Conservation (phyloP, 2,329 filamentous ascomycete species). For the Beauveria pseudobassiana region DNA sequence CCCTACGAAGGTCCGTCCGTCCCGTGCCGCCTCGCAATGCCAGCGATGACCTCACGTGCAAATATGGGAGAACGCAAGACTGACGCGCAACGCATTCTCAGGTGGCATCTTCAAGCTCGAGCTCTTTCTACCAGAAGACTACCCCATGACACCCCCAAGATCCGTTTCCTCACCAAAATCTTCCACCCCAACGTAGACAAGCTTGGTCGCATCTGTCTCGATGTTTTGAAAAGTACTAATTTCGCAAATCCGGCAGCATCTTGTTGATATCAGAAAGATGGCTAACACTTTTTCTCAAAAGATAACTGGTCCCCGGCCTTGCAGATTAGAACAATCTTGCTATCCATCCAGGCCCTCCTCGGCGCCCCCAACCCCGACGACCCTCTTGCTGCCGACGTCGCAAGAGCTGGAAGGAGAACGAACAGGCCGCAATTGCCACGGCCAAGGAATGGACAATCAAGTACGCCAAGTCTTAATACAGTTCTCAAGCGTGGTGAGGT, state of each 20-base stretch:
- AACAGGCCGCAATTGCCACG: constrained; percentile 84
- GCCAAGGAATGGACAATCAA: constrained; percentile 86
- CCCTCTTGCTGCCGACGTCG: constrained; percentile 94
- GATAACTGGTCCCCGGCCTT: constrained; percentile 98
- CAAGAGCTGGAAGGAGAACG: constrained; percentile 96
- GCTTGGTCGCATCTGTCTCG: constrained; percentile 90
- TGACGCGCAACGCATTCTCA: constrained; percentile 19
- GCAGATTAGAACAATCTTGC: constrained; percentile 95
- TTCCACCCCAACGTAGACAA: constrained; percentile 99
- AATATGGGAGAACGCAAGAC: background rate
- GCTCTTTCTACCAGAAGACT: constrained; percentile 95
- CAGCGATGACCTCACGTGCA: background rate
- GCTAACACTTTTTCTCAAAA: constrained; percentile 27
- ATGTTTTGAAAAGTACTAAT: constrained; percentile 84
- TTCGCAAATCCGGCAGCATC: background rate
- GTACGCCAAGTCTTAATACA: constrained; percentile 54
- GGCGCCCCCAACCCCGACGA: constrained; percentile 97
- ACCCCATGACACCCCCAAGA: constrained; percentile 99
- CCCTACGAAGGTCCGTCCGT: constrained; percentile 77
- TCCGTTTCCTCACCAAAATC: constrained; percentile 97
- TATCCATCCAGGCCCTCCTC: constrained; percentile 93
- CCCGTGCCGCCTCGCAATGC: background rate
- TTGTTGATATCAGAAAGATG: background rate
- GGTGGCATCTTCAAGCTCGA: constrained; percentile 91
- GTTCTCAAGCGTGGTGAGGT: background rate